These are phyloP conservation scores for Leccinum rimulosum DNA, from an alignment of 768 basidiomycete genomes.

Conservation along the genomic window DNA sequence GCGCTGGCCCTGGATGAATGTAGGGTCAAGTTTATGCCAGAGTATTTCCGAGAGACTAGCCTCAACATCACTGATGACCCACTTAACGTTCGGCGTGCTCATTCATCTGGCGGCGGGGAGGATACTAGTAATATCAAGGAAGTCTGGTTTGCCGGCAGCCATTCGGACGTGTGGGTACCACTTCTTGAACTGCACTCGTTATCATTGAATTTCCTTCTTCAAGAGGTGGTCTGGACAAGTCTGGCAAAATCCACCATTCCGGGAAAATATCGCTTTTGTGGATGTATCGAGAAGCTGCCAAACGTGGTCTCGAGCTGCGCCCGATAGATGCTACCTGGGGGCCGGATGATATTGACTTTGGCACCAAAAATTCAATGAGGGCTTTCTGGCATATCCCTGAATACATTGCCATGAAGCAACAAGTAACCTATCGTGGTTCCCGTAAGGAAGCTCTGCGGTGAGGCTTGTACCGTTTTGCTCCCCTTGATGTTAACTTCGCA, in stretches of 20 bases:
- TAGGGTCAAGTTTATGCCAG: not conserved
- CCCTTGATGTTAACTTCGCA: not conserved
- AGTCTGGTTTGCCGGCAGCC: not conserved
- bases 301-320: conserved; percentile 5
- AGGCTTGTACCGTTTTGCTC: not conserved
- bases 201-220: not conserved
- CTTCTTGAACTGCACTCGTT: not conserved
- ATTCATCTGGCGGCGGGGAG: not conserved
- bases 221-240: conserved; percentile 13
- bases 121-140: conserved; percentile 32
- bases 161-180: conserved; percentile 24
- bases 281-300: not conserved
- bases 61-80: conserved; percentile 6
- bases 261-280: not conserved
- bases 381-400: conserved; percentile 4
- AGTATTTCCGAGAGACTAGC: conserved; percentile 20
- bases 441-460: conserved; percentile 7
- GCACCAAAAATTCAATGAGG: conserved; percentile 13
- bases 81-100: not conserved
- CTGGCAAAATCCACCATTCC: not conserved
- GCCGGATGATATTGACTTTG: conserved; percentile 15
- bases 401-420: conserved; percentile 13
- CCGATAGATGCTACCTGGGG: conserved; percentile 15
- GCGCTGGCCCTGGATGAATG: not conserved
- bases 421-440: not conserved